Evolutionary conservation across 352 stramenopile genomes (phyloP).

Genomic region (Globisporangium splendens): DNA sequence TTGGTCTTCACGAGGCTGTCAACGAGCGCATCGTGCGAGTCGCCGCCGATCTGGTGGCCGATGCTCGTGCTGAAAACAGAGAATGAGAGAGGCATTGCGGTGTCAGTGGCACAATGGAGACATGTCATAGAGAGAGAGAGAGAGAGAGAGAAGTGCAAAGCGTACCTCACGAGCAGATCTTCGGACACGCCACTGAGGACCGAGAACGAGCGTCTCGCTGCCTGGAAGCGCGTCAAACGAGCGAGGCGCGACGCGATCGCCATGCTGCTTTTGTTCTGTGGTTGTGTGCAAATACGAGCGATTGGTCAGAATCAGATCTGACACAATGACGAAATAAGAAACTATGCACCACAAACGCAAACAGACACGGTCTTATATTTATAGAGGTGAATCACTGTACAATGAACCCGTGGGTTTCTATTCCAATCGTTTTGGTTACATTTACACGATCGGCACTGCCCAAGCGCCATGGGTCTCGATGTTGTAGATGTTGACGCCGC

Average conservation of each 20-base stretch:
- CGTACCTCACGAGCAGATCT: constrained; percentile 69
- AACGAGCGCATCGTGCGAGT: constrained; percentile 61
- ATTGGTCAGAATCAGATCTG: not conserved
- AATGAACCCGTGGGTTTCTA: too few species aligned
- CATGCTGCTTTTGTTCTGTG: constrained; percentile 1
- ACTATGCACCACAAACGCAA: not conserved
- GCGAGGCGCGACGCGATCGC: not conserved
- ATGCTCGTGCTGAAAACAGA: constrained; percentile 61
- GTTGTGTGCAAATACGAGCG: not conserved
- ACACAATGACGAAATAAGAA: not conserved
- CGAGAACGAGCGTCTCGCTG: constrained; percentile 25
- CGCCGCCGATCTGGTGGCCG: constrained; percentile 73
- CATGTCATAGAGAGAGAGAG: not conserved
- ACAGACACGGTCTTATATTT: too few species aligned
- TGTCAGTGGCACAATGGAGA: not conserved
- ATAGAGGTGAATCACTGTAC: too few species aligned
- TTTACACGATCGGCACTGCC: constrained; percentile 58
- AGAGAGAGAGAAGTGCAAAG: not conserved
- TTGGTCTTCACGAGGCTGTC: constrained; percentile 77
- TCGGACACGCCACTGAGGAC: constrained; percentile 74
- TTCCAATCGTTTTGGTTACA: not conserved
- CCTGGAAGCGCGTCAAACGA: not conserved
- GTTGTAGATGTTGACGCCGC: constrained; percentile 77
- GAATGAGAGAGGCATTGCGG: not conserved
- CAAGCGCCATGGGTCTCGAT: constrained; percentile 70